Conservation (phyloP, 2,329 filamentous ascomycete species). For the Onygenales sp. region DNA sequence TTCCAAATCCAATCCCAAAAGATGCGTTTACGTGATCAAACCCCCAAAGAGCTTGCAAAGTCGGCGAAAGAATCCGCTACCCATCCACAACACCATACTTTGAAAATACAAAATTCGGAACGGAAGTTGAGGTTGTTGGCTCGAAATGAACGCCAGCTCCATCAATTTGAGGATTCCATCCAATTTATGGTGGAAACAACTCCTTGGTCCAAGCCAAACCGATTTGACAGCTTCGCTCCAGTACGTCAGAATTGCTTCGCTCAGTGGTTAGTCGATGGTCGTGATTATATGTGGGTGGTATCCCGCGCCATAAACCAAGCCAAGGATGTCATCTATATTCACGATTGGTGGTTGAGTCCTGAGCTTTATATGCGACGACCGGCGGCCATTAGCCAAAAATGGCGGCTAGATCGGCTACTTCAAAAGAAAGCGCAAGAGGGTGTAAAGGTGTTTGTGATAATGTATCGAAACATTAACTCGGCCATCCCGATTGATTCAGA, state of each 20-base stretch:
- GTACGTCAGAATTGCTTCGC: constrained; percentile 74
- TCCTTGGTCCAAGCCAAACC: constrained; percentile 70
- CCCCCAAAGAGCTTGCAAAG: constrained; percentile 53
- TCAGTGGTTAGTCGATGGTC: constrained; percentile 96
- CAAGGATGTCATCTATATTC: constrained; percentile 90
- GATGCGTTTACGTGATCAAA: constrained; percentile 41
- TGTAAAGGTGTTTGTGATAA: constrained; percentile 86
- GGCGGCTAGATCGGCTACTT: constrained; percentile 73
- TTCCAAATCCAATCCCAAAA: constrained; percentile 72
- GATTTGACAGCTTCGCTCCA: constrained; percentile 86
- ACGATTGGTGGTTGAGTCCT: constrained; percentile 89
- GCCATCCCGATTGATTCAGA: constrained; percentile 97
- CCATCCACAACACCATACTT: constrained; percentile 65
- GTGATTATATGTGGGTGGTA: constrained; percentile 93
- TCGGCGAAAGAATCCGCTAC: constrained; percentile 54
- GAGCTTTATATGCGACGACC: constrained; percentile 79
- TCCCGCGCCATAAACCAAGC: constrained; percentile 82
- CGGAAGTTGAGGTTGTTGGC: constrained; percentile 85
- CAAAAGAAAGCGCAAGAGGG: constrained; percentile 85
- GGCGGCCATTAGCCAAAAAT: constrained; percentile 73
- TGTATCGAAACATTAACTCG: constrained; percentile 88
- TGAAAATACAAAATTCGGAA: constrained; percentile 85
- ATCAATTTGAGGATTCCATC: constrained; percentile 91
- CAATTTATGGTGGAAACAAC: constrained; percentile 74
- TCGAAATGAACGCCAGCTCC: constrained; percentile 77